Conservation (phyloP, 345 rosid genomes). For the Ceriops tagal region DNA sequence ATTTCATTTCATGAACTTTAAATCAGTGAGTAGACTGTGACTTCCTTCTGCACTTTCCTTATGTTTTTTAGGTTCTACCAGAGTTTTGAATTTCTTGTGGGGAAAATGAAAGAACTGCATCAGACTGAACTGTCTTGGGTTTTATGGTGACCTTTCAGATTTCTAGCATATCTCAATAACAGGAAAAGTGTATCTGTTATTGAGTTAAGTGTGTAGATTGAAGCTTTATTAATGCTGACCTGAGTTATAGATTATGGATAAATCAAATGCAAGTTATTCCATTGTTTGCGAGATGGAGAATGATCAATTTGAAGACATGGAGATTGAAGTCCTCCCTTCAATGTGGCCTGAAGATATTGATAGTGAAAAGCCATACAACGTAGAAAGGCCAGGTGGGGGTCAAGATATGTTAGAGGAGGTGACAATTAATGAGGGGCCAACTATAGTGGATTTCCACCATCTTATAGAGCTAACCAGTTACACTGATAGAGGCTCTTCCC, state of each 20-base stretch:
- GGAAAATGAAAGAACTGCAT: too few species aligned
- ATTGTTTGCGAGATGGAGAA: slow-evolving; percentile 57
- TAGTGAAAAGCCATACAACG: slow-evolving; percentile 77
- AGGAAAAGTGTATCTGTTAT: background rate
- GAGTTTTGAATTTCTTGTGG: background rate
- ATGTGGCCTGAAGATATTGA: slow-evolving; percentile 98
- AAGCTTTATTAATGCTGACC: background rate
- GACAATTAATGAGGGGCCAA: slow-evolving; percentile 42
- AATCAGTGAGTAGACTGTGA: too few species aligned
- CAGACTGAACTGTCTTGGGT: too few species aligned
- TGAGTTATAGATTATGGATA: slow-evolving; percentile 2
- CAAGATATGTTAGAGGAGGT: slow-evolving; percentile 91
- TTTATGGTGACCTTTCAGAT: too few species aligned
- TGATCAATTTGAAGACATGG: slow-evolving; percentile 74
- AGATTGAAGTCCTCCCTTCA: slow-evolving; percentile 69
- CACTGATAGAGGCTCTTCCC: slow-evolving; percentile 77
- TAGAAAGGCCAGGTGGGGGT: slow-evolving; percentile 70
- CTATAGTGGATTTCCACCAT: slow-evolving; percentile 60
- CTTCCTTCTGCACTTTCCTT: background rate
- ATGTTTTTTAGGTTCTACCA: background rate
- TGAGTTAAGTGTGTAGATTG: background rate
- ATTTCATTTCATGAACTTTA: too few species aligned
- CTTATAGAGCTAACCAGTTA: slow-evolving; percentile 53
- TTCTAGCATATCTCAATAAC: too few species aligned
- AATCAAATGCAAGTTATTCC: slow-evolving; percentile 13